Conservation (phyloP, 176 grass and related monocot species). For the Aegilops tauschii region DNA sequence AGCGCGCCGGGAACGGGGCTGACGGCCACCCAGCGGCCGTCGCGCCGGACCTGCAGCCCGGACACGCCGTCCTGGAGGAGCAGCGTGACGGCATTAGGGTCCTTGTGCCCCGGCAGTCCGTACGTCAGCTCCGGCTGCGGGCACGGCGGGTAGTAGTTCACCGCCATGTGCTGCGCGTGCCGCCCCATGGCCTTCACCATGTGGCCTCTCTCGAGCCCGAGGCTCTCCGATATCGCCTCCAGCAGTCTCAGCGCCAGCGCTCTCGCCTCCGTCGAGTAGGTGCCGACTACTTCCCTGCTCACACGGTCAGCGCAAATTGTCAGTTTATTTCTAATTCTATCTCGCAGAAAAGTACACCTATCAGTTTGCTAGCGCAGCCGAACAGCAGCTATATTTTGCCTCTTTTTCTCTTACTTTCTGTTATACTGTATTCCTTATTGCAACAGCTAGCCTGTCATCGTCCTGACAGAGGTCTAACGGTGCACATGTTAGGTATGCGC, state of each 20-base stretch:
- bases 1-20: slow-evolving; percentile 59
- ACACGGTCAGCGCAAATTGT: background rate
- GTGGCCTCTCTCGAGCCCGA: slow-evolving; percentile 61
- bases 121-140: slow-evolving; percentile 92
- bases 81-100: slow-evolving; percentile 85
- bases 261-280: slow-evolving; percentile 63
- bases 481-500: background rate
- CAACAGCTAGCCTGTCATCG: background rate
- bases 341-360: too few species aligned
- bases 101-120: slow-evolving; percentile 83
- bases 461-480: background rate
- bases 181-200: slow-evolving; percentile 80
- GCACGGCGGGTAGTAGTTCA: slow-evolving; percentile 93
- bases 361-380: background rate
- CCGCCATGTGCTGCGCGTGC: slow-evolving; percentile 93
- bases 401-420: too few species aligned
- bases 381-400: background rate
- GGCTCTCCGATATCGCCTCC: slow-evolving; percentile 70
- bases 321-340: background rate
- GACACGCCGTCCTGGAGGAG: slow-evolving; percentile 86
- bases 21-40: slow-evolving; percentile 66
- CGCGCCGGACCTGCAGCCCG: slow-evolving; percentile 67
- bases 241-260: slow-evolving; percentile 60
- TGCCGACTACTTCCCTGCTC: slow-evolving; percentile 58
- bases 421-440: too few species aligned